Conservation (phyloP, 2,329 filamentous ascomycete genomes). For the Pestalotiopsis sp. region DNA sequence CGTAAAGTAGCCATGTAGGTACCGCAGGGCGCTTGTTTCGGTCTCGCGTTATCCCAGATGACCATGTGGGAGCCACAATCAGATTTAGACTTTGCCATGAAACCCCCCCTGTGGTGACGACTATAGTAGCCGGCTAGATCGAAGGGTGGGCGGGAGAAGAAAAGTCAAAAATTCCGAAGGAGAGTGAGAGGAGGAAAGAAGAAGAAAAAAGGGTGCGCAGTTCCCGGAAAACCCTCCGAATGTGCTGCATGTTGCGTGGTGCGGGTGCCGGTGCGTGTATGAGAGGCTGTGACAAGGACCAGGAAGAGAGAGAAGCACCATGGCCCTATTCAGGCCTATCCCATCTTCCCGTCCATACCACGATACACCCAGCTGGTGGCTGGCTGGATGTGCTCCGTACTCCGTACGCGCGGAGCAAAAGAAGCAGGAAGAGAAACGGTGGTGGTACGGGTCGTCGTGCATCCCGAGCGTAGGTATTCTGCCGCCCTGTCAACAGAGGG, state of each 20-base stretch:
- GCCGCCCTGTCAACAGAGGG: conserved; percentile 2
- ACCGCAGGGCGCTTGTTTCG: background rate
- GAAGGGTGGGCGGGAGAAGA: background rate
- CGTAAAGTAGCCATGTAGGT: background rate
- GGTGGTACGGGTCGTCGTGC: background rate
- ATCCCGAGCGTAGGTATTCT: background rate
- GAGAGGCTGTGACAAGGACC: background rate
- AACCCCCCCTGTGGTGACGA: conserved; percentile 2
- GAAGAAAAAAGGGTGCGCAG: background rate
- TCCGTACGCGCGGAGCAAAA: background rate
- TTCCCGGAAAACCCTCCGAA: background rate
- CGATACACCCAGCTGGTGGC: too few species aligned
- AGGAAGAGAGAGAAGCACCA: too few species aligned
- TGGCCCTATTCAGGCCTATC: too few species aligned
- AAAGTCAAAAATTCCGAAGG: too few species aligned
- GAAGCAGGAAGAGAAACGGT: background rate
- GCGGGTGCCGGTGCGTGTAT: background rate
- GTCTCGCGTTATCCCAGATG: background rate
- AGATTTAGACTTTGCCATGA: conserved; percentile 11
- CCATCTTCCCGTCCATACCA: too few species aligned
- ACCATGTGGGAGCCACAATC: conserved; percentile 17
- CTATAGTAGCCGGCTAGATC: background rate
- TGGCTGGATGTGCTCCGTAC: too few species aligned
- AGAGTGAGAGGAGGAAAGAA: background rate
- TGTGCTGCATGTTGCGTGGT: background rate